Evolutionary conservation across 108 stramenopile genomes (phyloP), one percentile per base, ranked within the genome.

Genomic region (Skeletonema grethae): DNA sequence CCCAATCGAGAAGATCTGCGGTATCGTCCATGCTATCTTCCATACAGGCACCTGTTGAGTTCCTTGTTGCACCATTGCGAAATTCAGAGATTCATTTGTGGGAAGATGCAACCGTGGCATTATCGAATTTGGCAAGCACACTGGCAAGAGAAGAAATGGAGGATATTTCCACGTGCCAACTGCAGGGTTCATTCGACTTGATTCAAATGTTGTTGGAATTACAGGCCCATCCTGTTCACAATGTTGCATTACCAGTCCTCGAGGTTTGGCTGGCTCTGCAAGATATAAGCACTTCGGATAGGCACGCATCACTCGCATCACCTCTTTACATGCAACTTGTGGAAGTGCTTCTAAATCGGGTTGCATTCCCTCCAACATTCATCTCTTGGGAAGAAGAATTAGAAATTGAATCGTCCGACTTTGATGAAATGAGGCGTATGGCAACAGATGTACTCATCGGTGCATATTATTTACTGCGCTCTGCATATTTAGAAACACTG

Each of bases 181-280:
- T 73, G 22, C 76, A 76, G 5, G 83, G 82, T 13, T 64, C 69
- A 62, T 84, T 57, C 8, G 81, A 70, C n/a, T 50, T 83, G n/a
- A 46, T 86, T 55, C 43, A 66, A 20, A 13, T 88, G 13, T 71
- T 88, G 55, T 55, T 88, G 67, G 58, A 76, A 36, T 58, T 88
- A 29, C 85, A 86, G 65, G 39, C 66, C 1, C 85, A 86, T 67
- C 87, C 83, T 12, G 63, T 53, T 12, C 78, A 75, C 43, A 61
- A 63, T n/a, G 84, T 75, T 6, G 78, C 82, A 16, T 48, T 82
- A 43, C 66, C 75, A 2, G 79, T 79, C 9, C 63, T 86, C 36
- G 88, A 90, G 61, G 80, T 79, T 34, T 90, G 86, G 86, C 67
- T 90, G 61, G 78, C 83, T 22, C 43, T 90, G 20, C 86, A 87